Percentiles rank a stretch among this genome's conserved stretches.
Conservation (phyloP, 2,329 filamentous ascomycete genomes). For the Biscogniauxia marginata region DNA sequence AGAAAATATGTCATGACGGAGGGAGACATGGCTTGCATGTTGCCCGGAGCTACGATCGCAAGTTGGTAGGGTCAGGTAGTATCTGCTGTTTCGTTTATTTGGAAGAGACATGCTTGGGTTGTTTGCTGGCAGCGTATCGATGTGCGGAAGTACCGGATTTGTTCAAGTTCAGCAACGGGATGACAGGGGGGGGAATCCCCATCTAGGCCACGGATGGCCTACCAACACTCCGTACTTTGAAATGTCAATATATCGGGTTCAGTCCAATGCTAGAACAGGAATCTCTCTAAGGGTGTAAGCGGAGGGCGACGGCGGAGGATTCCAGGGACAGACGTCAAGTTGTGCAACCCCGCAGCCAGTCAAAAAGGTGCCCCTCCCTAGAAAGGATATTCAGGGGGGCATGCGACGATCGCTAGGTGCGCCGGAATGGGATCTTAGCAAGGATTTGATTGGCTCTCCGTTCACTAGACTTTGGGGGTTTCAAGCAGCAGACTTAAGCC, state of each 20-base stretch:
- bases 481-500: background rate
- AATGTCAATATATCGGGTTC: no score
- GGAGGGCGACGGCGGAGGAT: no score
- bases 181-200: no score
- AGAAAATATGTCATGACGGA: background rate
- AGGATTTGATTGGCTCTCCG: background rate
- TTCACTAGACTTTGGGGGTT: background rate
- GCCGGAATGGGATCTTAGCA: background rate
- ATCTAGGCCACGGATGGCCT: no score
- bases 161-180: background rate
- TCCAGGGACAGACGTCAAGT: no score
- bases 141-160: background rate
- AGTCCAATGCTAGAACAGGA: no score
- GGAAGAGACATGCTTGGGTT: no score
- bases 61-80: background rate
- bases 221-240: no score
- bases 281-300: no score
- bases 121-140: no score
- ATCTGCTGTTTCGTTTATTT: background rate
- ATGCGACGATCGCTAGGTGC: no score
- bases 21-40: background rate
- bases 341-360: background rate
- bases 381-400: background rate
- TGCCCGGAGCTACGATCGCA: background rate
- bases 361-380: background rate